These are phyloP conservation scores for Elaeis oleifera DNA, from an alignment of 202 grass and related monocot species.

Conservation along the genomic window DNA sequence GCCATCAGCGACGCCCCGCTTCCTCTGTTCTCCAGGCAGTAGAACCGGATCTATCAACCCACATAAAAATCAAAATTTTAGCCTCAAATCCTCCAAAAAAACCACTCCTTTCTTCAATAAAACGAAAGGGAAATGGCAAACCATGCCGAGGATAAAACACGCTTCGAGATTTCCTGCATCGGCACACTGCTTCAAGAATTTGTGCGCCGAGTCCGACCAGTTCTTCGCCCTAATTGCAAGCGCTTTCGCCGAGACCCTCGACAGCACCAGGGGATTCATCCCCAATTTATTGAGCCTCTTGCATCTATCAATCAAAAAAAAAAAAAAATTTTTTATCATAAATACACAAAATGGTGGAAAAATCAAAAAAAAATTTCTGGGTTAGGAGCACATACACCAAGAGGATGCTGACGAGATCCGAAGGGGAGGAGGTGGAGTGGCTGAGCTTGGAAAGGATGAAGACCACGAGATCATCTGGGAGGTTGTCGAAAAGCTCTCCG, in stretches of 20 bases:
- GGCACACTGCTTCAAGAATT: conserved; percentile 52
- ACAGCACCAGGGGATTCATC: conserved; percentile 42
- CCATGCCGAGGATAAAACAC: conserved; percentile 89
- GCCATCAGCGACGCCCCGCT: conserved; percentile 64
- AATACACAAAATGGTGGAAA: no score
- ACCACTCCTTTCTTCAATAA: no score
- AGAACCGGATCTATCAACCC: conserved; percentile 64
- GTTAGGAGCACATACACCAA: conserved; percentile 34
- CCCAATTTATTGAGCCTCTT: conserved; percentile 51
- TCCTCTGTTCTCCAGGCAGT: conserved; percentile 50
- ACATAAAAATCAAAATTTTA: not conserved
- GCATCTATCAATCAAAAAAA: conserved; percentile 31
- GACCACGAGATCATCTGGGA: conserved; percentile 70
- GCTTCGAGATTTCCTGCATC: conserved; percentile 76
- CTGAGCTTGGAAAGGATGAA: conserved; percentile 53
- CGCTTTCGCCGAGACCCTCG: conserved; percentile 41
- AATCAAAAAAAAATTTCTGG: no score
- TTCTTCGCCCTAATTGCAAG: conserved; percentile 45
- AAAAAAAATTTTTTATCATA: not conserved
- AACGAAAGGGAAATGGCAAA: not conserved
- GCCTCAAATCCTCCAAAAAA: not conserved
- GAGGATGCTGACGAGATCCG: conserved; percentile 51
- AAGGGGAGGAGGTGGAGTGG: conserved; percentile 36
- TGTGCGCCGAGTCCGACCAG: conserved; percentile 62
- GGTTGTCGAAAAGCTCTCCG: conserved; percentile 40